These are phyloP conservation scores for Ophiostoma perfectum DNA, from an alignment of 2,329 filamentous ascomycete genomes.

Conservation along the genomic window DNA sequence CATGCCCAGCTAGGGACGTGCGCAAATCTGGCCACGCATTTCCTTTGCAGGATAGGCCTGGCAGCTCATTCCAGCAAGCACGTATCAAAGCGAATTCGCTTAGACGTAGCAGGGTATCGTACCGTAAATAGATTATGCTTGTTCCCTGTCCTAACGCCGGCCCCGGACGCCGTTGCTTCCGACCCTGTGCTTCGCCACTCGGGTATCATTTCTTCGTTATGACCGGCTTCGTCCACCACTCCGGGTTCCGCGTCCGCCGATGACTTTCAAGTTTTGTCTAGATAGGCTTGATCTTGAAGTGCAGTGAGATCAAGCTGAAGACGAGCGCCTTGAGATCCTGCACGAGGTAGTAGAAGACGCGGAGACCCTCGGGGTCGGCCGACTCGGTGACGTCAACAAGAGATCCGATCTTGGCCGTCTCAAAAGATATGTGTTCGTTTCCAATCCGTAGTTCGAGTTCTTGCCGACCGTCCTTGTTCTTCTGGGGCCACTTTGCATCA, in stretches of 20 bases:
- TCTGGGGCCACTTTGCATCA: conserved; percentile 96
- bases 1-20: not conserved
- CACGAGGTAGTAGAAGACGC: conserved; percentile 97
- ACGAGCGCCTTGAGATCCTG: conserved; percentile 95
- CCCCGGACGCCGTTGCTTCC: not conserved
- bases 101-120: not conserved
- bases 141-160: not conserved
- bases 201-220: conserved; percentile 19
- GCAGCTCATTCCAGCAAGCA: not conserved
- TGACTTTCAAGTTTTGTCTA: conserved; percentile 31
- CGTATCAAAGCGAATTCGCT: not conserved
- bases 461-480: conserved; percentile 97
- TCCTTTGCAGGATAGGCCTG: not conserved
- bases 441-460: conserved; percentile 92
- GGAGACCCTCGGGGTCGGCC: conserved; percentile 86
- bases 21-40: not conserved
- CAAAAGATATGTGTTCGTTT: conserved; percentile 95
- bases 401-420: conserved; percentile 98
- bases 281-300: conserved; percentile 92
- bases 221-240: not conserved
- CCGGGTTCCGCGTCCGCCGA: not conserved
- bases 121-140: not conserved
- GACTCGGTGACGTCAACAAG: conserved; percentile 95
- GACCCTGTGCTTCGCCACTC: not conserved
- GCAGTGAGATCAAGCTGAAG: conserved; percentile 90